phyloP scores from a whole-genome alignment of 306 rosid species.

The Pterocarpus santalinus region DNA sequence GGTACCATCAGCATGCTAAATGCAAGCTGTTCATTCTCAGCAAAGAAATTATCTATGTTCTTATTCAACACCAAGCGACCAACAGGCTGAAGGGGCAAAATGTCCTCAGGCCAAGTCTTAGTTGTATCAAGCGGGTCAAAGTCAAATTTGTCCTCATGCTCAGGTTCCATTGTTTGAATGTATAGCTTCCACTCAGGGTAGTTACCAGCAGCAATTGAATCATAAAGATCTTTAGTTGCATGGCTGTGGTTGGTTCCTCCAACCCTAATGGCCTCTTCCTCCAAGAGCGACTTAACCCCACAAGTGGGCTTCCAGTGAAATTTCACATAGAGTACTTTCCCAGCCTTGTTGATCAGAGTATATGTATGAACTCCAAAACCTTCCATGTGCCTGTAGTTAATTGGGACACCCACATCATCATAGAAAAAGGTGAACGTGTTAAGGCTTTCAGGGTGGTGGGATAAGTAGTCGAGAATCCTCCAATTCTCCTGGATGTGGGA shows the following conservation, averaged over 20 bases:
- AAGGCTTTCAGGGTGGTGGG: slow-evolving; percentile 86
- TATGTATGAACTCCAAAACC: slow-evolving; percentile 86
- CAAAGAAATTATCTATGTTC: slow-evolving; percentile 87
- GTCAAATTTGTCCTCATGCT: slow-evolving; percentile 73
- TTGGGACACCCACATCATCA: slow-evolving; percentile 83
- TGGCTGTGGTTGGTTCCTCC: slow-evolving; percentile 93
- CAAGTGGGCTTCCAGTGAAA: slow-evolving; percentile 86
- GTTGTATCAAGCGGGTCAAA: slow-evolving; percentile 91
- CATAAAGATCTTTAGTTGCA: slow-evolving; percentile 84
- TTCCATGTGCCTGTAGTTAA: slow-evolving; percentile 90
- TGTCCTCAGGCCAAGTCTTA: slow-evolving; percentile 92
- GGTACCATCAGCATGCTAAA: slow-evolving; percentile 82
- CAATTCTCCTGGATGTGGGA: slow-evolving; percentile 89
- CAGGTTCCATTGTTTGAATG: slow-evolving; percentile 82
- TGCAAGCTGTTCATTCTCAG: slow-evolving; percentile 91
- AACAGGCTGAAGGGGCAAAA: slow-evolving; percentile 87
- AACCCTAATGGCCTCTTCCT: slow-evolving; percentile 77
- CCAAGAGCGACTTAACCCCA: slow-evolving; percentile 78
- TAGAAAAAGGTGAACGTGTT: slow-evolving; percentile 78
- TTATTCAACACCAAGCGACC: slow-evolving; percentile 88
- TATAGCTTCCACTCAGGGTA: slow-evolving; percentile 93
- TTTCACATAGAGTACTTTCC: slow-evolving; percentile 72
- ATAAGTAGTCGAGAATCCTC: slow-evolving; percentile 88
- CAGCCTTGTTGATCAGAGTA: slow-evolving; percentile 70
- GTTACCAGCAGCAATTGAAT: slow-evolving; percentile 86